Evolutionary conservation across 1,139 yeast species (phyloP).

Genomic region (Fermentozyma sake): DNA sequence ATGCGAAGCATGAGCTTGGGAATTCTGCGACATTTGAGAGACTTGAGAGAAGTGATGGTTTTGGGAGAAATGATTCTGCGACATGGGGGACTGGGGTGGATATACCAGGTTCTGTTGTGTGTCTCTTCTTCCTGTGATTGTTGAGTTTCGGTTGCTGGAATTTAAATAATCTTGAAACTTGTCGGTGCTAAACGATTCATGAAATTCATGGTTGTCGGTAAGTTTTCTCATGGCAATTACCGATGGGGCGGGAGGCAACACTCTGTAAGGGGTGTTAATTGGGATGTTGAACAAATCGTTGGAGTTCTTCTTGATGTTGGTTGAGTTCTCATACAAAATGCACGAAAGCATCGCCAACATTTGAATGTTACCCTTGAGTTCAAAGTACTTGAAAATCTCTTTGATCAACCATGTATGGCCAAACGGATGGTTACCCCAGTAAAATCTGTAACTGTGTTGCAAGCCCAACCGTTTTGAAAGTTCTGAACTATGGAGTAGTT

Average conservation of each 20-base stretch:
- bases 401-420: constrained; percentile 71
- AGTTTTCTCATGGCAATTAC: constrained; percentile 15
- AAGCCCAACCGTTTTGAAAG: constrained; percentile 13
- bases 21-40: too few species aligned
- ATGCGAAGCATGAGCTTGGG: too few species aligned
- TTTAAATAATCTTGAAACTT: constrained; percentile 8
- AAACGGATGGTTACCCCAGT: constrained; percentile 82
- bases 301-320: constrained; percentile 14
- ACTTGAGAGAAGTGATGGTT: too few species aligned
- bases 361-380: constrained; percentile 63
- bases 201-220: constrained; percentile 6
- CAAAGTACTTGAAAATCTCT: constrained; percentile 63
- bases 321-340: constrained; percentile 45
- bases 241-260: constrained; percentile 30
- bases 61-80: too few species aligned
- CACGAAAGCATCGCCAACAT: constrained; percentile 91
- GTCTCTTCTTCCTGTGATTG: too few species aligned
- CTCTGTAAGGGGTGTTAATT: constrained; percentile 45
- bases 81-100: too few species aligned
- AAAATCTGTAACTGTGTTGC: constrained; percentile 30
- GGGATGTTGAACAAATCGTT: constrained; percentile 30
- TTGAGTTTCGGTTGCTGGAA: constrained; percentile 12
- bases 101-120: too few species aligned
- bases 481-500: constrained; percentile 14
- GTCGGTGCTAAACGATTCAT: not conserved